Percentiles rank a stretch among this genome's conserved stretches.
phyloP scores from a whole-genome alignment of 805 yeast genomes.

The Metschnikowia lochheadii region DNA sequence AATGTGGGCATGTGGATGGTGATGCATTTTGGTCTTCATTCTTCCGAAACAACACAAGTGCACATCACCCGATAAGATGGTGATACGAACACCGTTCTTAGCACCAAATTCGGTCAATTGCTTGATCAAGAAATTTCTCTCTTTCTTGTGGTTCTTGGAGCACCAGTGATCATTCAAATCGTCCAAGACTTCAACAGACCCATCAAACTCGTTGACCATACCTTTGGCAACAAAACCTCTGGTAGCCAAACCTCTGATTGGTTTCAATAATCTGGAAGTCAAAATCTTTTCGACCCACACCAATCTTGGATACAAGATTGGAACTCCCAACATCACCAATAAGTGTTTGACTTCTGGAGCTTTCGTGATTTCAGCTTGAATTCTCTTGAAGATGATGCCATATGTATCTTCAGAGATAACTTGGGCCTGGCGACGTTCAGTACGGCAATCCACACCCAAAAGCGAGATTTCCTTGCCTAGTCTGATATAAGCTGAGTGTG shows the following conservation, averaged over 20 bases:
- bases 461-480: slow-evolving; percentile 72
- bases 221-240: slow-evolving; percentile 62
- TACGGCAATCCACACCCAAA: slow-evolving; percentile 86
- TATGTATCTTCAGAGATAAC: slow-evolving; percentile 58
- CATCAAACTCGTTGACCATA: slow-evolving; percentile 86
- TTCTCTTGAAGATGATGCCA: slow-evolving; percentile 52
- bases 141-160: slow-evolving; percentile 77
- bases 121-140: slow-evolving; percentile 67
- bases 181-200: slow-evolving; percentile 84
- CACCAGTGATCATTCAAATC: slow-evolving; percentile 98
- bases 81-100: slow-evolving; percentile 60
- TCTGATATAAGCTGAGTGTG: slow-evolving; percentile 68
- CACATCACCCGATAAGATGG: slow-evolving; percentile 90
- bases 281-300: slow-evolving; percentile 85
- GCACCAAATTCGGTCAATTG: slow-evolving; percentile 65
- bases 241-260: slow-evolving; percentile 56
- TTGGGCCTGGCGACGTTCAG: slow-evolving; percentile 69
- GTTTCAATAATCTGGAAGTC: slow-evolving; percentile 54
- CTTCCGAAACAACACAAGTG: slow-evolving; percentile 85
- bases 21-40: slow-evolving; percentile 53
- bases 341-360: slow-evolving; percentile 67
- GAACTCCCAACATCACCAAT: slow-evolving; percentile 84
- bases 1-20: slow-evolving; percentile 35
- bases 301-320: slow-evolving; percentile 89
- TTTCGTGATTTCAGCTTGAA: slow-evolving; percentile 51